phyloP scores from a whole-genome alignment of 2,329 filamentous ascomycete species.

The Fusarium marasasianum region DNA sequence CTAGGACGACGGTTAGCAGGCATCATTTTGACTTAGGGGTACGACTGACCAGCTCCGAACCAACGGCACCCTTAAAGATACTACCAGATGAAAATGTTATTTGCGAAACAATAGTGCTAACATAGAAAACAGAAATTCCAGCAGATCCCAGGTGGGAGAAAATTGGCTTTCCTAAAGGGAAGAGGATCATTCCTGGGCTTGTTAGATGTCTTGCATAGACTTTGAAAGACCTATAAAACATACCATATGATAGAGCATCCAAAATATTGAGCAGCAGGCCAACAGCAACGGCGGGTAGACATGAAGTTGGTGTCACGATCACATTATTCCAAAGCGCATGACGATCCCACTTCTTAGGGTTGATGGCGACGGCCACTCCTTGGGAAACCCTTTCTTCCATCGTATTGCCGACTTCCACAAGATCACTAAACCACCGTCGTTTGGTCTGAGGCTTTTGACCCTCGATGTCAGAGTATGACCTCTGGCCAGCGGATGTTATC shows the following conservation, averaged over 20 bases:
- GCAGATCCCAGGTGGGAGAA: constrained; percentile 89
- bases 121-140: constrained; percentile 98
- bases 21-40: background rate
- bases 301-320: constrained; percentile 73
- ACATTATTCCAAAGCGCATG: constrained; percentile 70
- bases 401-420: constrained; percentile 46
- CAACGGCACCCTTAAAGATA: constrained; percentile 88
- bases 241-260: constrained; percentile 92
- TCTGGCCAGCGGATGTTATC: constrained; percentile 44
- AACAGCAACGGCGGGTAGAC: constrained; percentile 86
- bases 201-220: constrained; percentile 18
- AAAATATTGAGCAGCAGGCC: constrained; percentile 91
- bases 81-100: constrained; percentile 88
- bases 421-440: constrained; percentile 48
- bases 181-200: constrained; percentile 82
- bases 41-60: constrained; percentile 82
- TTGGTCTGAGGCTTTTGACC: constrained; percentile 54
- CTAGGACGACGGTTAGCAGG: constrained; percentile 49
- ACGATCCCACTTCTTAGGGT: constrained; percentile 78
- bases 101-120: constrained; percentile 95
- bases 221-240: constrained; percentile 31
- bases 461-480: constrained; percentile 57
- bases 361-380: constrained; percentile 52
- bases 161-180: constrained; percentile 86
- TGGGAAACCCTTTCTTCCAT: constrained; percentile 46